Conservation (phyloP, 352 stramenopile species). For the Globisporangium splendens region DNA sequence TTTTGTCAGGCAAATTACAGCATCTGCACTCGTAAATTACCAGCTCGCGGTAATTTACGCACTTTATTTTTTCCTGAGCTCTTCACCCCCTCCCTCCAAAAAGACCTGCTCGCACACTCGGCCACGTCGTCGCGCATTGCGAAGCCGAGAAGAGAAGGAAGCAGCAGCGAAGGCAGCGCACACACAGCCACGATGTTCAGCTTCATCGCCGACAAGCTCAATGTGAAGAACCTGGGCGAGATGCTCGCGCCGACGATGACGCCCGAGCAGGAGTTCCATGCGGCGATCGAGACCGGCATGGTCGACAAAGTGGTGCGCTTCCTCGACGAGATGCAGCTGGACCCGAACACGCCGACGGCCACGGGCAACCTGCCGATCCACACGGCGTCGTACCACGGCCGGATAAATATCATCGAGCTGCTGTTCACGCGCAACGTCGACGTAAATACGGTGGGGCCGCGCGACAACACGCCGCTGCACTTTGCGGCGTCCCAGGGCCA, state of each 20-base stretch:
- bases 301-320: conserved; percentile 68
- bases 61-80: not conserved
- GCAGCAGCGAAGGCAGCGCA: not conserved
- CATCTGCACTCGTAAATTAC: not conserved
- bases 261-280: conserved; percentile 83
- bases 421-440: conserved; percentile 66
- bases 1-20: not conserved
- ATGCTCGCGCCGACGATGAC: conserved; percentile 83
- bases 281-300: conserved; percentile 70
- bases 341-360: conserved; percentile 63
- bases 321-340: conserved; percentile 68
- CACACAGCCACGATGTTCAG: conserved; percentile 62
- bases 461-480: conserved; percentile 81
- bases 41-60: not conserved
- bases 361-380: conserved; percentile 83
- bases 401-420: conserved; percentile 68
- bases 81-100: not conserved
- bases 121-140: conserved; percentile 9
- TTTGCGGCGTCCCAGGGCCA: conserved; percentile 78
- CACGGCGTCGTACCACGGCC: conserved; percentile 80
- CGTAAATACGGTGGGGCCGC: conserved; percentile 59
- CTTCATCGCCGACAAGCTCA: conserved; percentile 87
- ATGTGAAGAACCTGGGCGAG: conserved; percentile 87
- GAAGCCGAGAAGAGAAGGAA: conserved; percentile 2
- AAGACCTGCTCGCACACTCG: not conserved